These are phyloP conservation scores for Aspergillus sp. DNA, from an alignment of 2,329 filamentous ascomycete genomes.

Conservation along the genomic window DNA sequence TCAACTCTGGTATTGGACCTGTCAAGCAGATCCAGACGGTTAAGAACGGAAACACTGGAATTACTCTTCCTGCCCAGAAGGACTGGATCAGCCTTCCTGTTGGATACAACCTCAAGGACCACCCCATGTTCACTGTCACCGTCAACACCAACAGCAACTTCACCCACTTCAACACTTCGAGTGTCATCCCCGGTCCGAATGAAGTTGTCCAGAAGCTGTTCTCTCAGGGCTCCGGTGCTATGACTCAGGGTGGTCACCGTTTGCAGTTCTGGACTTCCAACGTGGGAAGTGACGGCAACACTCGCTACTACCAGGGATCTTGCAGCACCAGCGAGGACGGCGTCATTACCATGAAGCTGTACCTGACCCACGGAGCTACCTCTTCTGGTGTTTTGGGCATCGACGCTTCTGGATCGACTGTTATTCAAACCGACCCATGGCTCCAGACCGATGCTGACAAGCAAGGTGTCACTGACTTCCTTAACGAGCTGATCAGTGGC, in stretches of 20 bases:
- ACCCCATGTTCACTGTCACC: constrained; percentile 14
- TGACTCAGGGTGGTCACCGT: constrained; percentile 15
- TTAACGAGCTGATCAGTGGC: constrained; percentile 8
- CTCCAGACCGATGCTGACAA: constrained; percentile 12
- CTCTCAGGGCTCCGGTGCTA: constrained; percentile 7
- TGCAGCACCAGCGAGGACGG: constrained; percentile 10
- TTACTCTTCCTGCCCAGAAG: constrained; percentile 31
- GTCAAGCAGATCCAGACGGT: constrained; percentile 41
- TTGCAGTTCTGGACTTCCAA: constrained; percentile 18
- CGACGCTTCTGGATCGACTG: constrained; percentile 8
- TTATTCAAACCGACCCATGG: constrained; percentile 9
- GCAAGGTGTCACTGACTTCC: constrained; percentile 8
- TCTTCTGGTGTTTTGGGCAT: constrained; percentile 13
- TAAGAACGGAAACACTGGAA: constrained; percentile 38
- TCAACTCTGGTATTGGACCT: constrained; percentile 65
- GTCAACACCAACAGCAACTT: constrained; percentile 14
- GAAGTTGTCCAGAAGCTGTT: constrained; percentile 6
- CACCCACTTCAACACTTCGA: constrained; percentile 11
- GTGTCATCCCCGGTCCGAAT: constrained; percentile 5
- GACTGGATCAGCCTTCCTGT: constrained; percentile 48
- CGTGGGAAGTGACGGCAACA: constrained; percentile 10
- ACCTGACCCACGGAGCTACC: constrained; percentile 16
- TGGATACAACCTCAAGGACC: constrained; percentile 46
- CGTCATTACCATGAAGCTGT: constrained; percentile 14
- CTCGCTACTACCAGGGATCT: constrained; percentile 17